Evolutionary conservation across 139 green algal genomes (phyloP).

Genomic region (Micractinium conductrix): DNA sequence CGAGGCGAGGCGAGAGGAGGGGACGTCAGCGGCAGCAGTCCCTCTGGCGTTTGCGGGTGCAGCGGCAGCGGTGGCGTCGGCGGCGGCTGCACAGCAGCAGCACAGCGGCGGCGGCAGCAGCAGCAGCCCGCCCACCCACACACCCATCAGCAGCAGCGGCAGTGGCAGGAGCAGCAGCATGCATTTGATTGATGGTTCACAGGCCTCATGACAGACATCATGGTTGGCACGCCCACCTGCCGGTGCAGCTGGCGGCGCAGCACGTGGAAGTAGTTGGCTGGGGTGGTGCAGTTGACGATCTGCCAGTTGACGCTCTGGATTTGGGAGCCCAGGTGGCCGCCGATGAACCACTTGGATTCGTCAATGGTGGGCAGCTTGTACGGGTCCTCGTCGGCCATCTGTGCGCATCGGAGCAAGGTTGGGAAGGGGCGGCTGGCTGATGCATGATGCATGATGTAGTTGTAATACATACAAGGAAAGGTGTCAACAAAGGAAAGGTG

Average conservation of each 20-base stretch:
- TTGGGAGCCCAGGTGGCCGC: conserved; percentile 85
- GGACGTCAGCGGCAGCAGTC: neutral
- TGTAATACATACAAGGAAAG: neutral
- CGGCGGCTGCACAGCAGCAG: no score
- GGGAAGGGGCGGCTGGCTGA: no score
- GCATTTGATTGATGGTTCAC: no score
- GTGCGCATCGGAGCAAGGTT: no score
- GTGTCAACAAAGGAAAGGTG: no score
- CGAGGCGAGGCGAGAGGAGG: neutral
- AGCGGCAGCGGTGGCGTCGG: no score
- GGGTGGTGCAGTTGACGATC: conserved; percentile 95
- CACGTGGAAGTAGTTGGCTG: conserved; percentile 99
- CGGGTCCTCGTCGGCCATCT: conserved; percentile 93
- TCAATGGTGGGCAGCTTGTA: conserved; percentile 86
- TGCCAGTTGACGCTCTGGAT: conserved; percentile 94
- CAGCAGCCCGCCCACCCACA: no score
- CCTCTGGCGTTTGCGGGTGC: no score
- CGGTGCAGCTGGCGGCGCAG: conserved; percentile 83
- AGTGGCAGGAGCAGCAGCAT: no score
- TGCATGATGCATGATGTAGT: neutral
- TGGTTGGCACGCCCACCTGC: neutral
- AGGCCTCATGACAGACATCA: no score
- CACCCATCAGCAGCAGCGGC: no score
- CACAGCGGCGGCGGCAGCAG: no score
- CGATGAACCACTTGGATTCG: conserved; percentile 82